Base-by-base conservation (phyloP, 768 basidiomycete species). In the Suillus alpinus region DNA sequence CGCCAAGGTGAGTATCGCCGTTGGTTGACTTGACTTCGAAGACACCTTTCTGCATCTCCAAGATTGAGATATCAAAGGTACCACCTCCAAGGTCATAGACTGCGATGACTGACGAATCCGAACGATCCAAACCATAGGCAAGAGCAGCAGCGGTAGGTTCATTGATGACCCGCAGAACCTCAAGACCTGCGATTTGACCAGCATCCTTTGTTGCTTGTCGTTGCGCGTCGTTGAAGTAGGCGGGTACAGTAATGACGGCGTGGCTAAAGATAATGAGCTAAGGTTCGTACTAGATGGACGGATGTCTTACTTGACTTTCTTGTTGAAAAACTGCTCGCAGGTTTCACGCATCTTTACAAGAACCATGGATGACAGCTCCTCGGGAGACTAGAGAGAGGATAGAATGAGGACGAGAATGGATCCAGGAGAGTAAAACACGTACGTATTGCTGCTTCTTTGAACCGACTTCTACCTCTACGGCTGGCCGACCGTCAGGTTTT, bases 1-100 rank as follows among this genome's bases (percentile, higher is more conserved):
- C 89, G 66, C 94, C 97, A 60, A 99, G 86, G 73, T 99, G 97
- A 16, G 97, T 98, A 76, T 99, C 96, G 73, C 97, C 97, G 72
- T 98, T 98, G 59, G 97, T 99, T 0, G 97, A 98, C 81, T 98
- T 99, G 73, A 99, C 97, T 77, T 98, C 97, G 76, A 98, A 99
- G 10, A 99, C 95, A 68, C 96, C 97, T 77, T 97, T 95, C 77
- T 98, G 94, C 94, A 98, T 98, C 79, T 98, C 95, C 59, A 99
- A 82, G 67, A 99, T 95, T 32, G 97, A 99, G 71, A 99, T 94
- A 94, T 98, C 96, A 76, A 98, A 98, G 26, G 96, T 98, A 59
- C 96, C 96, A 68, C 96, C 96, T 67, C 96, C 96, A 36, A 98
- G 84, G 82, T 99, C 97, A 74, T 98, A 99, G 61, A 99, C 97